A percentile compares a stretch with the other conserved stretches of the same genome.
Conservation (phyloP, 2,329 filamentous ascomycete species). For the Fusarium neocosmosporiellum region DNA sequence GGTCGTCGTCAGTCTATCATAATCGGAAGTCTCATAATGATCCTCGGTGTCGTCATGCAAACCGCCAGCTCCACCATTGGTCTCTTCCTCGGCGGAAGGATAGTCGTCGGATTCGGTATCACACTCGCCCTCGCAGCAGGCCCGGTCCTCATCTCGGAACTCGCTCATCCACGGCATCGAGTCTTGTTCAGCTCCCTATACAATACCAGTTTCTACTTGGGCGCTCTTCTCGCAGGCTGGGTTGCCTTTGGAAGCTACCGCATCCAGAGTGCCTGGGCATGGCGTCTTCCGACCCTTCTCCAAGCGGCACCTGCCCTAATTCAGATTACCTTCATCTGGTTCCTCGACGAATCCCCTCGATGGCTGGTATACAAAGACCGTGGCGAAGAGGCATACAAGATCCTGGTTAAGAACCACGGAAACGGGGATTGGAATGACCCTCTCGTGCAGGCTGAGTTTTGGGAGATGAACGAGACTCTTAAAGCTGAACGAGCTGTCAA, state of each 20-base stretch:
- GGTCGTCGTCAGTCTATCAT: conserved; percentile 46
- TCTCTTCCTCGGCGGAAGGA: conserved; percentile 64
- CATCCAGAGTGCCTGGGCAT: conserved; percentile 19
- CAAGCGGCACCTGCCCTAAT: conserved; percentile 22
- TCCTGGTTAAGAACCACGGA: conserved; percentile 20
- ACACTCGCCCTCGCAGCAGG: conserved; percentile 62
- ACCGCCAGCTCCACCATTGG: conserved; percentile 38
- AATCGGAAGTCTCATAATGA: conserved; percentile 33
- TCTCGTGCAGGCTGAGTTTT: conserved; percentile 24
- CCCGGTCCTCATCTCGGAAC: conserved; percentile 51
- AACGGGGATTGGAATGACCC: conserved; percentile 61
- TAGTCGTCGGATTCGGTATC: conserved; percentile 65
- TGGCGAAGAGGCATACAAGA: conserved; percentile 11
- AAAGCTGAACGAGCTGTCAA: conserved; percentile 20
- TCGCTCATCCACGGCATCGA: conserved; percentile 25
- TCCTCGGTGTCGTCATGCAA: conserved; percentile 24
- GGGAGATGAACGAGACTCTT: conserved; percentile 32
- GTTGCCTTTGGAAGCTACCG: conserved; percentile 27
- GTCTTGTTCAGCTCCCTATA: conserved; percentile 19
- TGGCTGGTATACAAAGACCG: conserved; percentile 24
- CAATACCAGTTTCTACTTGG: conserved; percentile 21
- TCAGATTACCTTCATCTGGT: conserved; percentile 26
- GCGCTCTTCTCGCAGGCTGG: conserved; percentile 7
- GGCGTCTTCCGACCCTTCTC: conserved; percentile 30
- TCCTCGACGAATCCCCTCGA: conserved; percentile 23